phyloP scores from a whole-genome alignment of 768 basidiomycete genomes.

The Sistotremastrum niveocremeum region DNA sequence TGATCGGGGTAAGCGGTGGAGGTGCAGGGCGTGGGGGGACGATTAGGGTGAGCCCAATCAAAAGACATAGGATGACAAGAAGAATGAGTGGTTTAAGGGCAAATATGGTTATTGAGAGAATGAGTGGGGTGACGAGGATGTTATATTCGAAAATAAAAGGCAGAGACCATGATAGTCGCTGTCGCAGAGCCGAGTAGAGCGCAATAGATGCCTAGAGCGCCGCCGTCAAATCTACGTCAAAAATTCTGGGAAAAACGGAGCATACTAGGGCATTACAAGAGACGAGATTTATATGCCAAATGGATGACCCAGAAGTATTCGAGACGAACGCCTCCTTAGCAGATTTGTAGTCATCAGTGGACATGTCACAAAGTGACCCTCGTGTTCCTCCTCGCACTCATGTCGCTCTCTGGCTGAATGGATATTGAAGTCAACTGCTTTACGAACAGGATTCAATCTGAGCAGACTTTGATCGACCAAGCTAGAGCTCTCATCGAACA shows the following conservation, averaged over 20 bases:
- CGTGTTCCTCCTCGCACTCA: no score
- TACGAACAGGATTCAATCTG: no score
- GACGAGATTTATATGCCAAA: conserved; percentile 54
- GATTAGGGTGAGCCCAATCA: conserved; percentile 23
- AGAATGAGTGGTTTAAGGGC: conserved; percentile 43
- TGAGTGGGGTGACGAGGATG: conserved; percentile 60
- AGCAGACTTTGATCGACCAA: no score
- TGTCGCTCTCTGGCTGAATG: no score
- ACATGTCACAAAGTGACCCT: no score
- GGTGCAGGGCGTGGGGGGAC: conserved; percentile 12
- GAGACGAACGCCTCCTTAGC: conserved; percentile 79
- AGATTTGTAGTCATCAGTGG: conserved; percentile 39
- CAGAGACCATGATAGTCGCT: conserved; percentile 29
- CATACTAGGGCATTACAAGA: conserved; percentile 53
- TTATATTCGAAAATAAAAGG: conserved; percentile 43
- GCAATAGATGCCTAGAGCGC: conserved; percentile 41
- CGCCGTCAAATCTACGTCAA: background rate
- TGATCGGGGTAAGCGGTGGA: conserved; percentile 7
- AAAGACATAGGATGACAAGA: conserved; percentile 29
- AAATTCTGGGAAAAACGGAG: conserved; percentile 4
- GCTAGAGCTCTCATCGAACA: no score
- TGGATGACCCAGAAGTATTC: conserved; percentile 53
- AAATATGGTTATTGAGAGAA: conserved; percentile 69
- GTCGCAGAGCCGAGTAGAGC: conserved; percentile 47
- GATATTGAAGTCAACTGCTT: no score